These are phyloP conservation scores for Geotrichum bryndzae DNA, from an alignment of 1,139 yeast genomes.

Conservation along the genomic window DNA sequence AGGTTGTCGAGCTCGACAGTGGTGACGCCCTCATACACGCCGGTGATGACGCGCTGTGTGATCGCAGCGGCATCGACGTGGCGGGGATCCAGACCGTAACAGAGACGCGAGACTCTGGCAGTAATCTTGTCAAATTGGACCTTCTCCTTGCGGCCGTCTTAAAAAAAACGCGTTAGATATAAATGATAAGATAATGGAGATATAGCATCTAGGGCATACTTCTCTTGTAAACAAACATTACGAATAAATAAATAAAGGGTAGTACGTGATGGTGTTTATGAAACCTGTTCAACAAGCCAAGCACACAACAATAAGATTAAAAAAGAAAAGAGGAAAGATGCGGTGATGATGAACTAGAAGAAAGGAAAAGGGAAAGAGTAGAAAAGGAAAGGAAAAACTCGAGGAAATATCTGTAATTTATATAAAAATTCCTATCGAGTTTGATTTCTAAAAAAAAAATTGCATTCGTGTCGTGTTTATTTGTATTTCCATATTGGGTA, in stretches of 20 bases:
- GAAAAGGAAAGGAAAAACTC: background rate
- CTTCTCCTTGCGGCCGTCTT: constrained; percentile 66
- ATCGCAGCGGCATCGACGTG: constrained; percentile 67
- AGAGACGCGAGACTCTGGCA: constrained; percentile 46
- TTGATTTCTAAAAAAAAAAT: background rate
- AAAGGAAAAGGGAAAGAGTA: background rate
- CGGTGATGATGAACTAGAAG: background rate
- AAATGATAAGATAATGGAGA: background rate
- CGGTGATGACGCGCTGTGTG: constrained; percentile 66
- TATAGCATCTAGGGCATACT: constrained; percentile 19
- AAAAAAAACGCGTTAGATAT: constrained; percentile 7
- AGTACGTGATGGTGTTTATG: background rate
- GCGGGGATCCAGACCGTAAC: constrained; percentile 61
- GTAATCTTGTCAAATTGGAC: constrained; percentile 61
- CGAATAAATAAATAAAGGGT: background rate
- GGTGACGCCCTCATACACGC: constrained; percentile 79
- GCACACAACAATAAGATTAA: background rate
- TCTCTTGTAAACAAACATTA: constrained; percentile 53
- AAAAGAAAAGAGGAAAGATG: background rate
- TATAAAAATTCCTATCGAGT: background rate
- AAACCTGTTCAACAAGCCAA: constrained; percentile 5
- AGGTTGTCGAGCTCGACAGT: constrained; percentile 70
- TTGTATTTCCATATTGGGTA: background rate
- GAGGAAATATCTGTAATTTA: constrained; percentile 6
- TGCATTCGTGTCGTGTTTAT: constrained; percentile 9